Evolutionary conservation across 345 rosid genomes (phyloP).

Genomic region (Eucalyptus decipiens): DNA sequence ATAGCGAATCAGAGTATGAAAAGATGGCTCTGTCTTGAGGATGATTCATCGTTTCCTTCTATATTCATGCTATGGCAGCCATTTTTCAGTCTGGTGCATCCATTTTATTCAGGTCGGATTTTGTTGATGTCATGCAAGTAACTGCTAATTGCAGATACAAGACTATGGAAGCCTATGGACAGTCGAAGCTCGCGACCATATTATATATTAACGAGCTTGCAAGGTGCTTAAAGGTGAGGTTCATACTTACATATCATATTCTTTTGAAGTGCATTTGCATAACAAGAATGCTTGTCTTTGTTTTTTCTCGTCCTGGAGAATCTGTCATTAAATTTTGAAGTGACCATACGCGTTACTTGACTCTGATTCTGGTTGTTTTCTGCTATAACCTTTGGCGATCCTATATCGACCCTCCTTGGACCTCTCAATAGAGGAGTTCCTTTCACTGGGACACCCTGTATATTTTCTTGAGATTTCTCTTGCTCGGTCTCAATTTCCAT

Average conservation of each 20-base stretch:
- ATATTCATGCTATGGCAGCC: not conserved
- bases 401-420: not conserved
- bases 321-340: not conserved
- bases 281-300: not conserved
- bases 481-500: not conserved
- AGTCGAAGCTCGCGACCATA: conserved; percentile 29
- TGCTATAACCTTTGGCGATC: not conserved
- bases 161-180: conserved; percentile 37
- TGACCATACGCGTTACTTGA: not conserved
- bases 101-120: not conserved
- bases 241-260: not conserved
- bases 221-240: conserved; percentile 21
- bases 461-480: not conserved
- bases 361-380: not conserved
- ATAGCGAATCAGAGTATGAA: conserved; percentile 20
- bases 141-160: conserved; percentile 20
- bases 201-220: conserved; percentile 31
- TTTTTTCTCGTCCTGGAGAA: not conserved
- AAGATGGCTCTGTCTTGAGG: not conserved
- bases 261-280: not conserved
- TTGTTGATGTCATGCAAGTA: not conserved
- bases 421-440: not conserved
- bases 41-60: not conserved
- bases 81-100: not conserved
- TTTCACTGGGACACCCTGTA: not conserved